These are phyloP conservation scores for Rubus parviflorus DNA, from an alignment of 306 rosid species.

Conservation along the genomic window DNA sequence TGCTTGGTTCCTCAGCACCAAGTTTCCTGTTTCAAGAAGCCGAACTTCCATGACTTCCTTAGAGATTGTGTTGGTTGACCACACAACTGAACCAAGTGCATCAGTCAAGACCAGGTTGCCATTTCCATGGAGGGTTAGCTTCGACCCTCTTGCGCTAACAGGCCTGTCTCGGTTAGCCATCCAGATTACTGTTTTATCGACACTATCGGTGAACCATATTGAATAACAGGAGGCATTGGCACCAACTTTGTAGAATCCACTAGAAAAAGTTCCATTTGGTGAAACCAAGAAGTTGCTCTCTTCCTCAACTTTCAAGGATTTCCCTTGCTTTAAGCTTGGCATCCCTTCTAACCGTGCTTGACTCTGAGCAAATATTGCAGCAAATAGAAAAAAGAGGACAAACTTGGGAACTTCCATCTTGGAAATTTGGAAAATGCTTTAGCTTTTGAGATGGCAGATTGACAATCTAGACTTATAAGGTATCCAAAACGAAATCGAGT, in stretches of 20 bases:
- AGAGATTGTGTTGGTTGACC: slow-evolving; percentile 23
- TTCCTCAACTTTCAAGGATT: slow-evolving; percentile 17
- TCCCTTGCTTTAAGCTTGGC: slow-evolving; percentile 18
- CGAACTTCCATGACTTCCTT: background rate
- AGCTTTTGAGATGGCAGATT: no score
- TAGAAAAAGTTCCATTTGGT: slow-evolving; percentile 22
- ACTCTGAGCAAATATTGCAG: background rate
- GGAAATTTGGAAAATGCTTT: background rate
- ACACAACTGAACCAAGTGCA: slow-evolving; percentile 16
- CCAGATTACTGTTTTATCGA: slow-evolving; percentile 21
- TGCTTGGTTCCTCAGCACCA: slow-evolving; percentile 19
- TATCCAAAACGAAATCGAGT: background rate
- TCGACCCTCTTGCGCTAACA: slow-evolving; percentile 5
- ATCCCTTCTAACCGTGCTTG: background rate
- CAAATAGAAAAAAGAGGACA: slow-evolving; percentile 12
- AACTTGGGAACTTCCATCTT: background rate
- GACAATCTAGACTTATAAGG: background rate
- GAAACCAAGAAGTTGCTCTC: slow-evolving; percentile 19
- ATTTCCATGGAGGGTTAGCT: slow-evolving; percentile 6
- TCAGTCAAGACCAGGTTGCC: slow-evolving; percentile 30
- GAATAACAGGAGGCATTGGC: slow-evolving; percentile 23
- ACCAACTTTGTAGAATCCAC: slow-evolving; percentile 21
- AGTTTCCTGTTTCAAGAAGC: slow-evolving; percentile 30
- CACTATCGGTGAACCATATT: slow-evolving; percentile 22
- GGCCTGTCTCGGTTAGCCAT: slow-evolving; percentile 27